Conservation (phyloP, 1,284 basidiomycete genomes). For the Fistulinella staudtii region DNA sequence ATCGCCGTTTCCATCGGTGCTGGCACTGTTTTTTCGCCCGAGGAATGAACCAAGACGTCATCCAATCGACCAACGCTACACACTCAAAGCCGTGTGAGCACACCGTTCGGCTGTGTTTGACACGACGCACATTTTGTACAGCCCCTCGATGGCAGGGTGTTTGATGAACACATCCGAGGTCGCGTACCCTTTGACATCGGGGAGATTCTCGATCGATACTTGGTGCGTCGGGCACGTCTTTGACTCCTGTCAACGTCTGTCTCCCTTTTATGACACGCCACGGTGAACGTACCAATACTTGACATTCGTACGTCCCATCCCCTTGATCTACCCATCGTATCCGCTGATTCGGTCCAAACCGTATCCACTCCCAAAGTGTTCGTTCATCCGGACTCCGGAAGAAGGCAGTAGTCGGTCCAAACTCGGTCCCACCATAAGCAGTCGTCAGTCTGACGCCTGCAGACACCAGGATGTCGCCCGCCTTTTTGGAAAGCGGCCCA, state of each 20-base stretch:
- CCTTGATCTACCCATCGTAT: slow-evolving; percentile 22
- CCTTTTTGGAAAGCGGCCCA: not conserved
- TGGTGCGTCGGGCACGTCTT: slow-evolving; percentile 28
- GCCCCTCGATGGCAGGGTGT: slow-evolving; percentile 24
- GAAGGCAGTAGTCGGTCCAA: not conserved
- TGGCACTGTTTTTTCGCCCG: slow-evolving; percentile 24
- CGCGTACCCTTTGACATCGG: slow-evolving; percentile 33
- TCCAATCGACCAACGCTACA: slow-evolving; percentile 27
- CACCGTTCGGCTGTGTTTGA: not conserved
- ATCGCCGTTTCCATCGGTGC: slow-evolving; percentile 22
- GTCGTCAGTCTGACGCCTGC: not conserved
- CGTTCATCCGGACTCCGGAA: not conserved
- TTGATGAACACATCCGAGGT: slow-evolving; percentile 33
- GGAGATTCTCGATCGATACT: slow-evolving; percentile 34
- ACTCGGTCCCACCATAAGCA: not conserved
- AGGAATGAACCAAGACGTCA: slow-evolving; percentile 20
- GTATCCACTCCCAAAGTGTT: slow-evolving; percentile 12
- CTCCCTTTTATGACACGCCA: not conserved
- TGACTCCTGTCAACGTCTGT: not conserved
- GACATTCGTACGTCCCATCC: slow-evolving; percentile 21
- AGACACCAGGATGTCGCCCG: not conserved
- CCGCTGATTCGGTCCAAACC: slow-evolving; percentile 13
- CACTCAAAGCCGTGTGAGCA: not conserved
- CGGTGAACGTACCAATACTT: slow-evolving; percentile 20
- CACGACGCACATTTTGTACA: slow-evolving; percentile 36